Base-by-base conservation (phyloP, 2,329 filamentous ascomycete species). In the Fusarium ramigenum region DNA sequence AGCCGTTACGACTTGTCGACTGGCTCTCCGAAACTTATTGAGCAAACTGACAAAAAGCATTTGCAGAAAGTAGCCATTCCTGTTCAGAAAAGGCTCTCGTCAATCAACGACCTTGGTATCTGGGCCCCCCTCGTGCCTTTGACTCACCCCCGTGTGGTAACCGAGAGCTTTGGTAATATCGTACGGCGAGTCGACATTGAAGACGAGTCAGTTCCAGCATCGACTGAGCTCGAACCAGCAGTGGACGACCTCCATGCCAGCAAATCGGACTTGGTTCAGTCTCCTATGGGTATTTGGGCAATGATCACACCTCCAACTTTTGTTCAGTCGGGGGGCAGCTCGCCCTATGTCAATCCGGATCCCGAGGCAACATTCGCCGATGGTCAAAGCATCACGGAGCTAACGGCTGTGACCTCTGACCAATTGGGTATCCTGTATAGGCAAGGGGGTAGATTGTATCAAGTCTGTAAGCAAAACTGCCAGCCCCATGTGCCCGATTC, bases 91-190 rank as follows among this genome's bases (percentile, higher is more conserved):
- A 43, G 74, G 30, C 68, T 72, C 32, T 60, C 67, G 16, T 74
- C 75, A 9, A 62, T 77, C 18, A 63, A 75, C 14, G 73, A 79
- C 46, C 62, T 79, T 14, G 70, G 77, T 32, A 69, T 82, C 18
- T 82, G 80, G 73, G 78, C 84, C 0, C 85, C 92, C 0, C 81
- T 95, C 7, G 80, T 91, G 16, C 89, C 92, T 2, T 80, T 95
- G 40, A 93, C 92, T 1, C 79, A 83, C 10, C 87, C 91, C 21
- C 88, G 92, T 23, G 84, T 82, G 52, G 90, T 96, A 40, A 83
- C 87, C 2, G 87, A 89, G 42, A 90, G 90, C 40, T 89, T 95
- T 77, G 94, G 94, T 7, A 97, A 97, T 80, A 96, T 97, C 62
- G 85, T 96, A 28, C 89, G 92, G 37, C 87, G 89, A 46, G 79